Evolutionary conservation across 495 filamentous ascomycete genomes (phyloP).

Genomic region (Clohesyomyces aquaticus): DNA sequence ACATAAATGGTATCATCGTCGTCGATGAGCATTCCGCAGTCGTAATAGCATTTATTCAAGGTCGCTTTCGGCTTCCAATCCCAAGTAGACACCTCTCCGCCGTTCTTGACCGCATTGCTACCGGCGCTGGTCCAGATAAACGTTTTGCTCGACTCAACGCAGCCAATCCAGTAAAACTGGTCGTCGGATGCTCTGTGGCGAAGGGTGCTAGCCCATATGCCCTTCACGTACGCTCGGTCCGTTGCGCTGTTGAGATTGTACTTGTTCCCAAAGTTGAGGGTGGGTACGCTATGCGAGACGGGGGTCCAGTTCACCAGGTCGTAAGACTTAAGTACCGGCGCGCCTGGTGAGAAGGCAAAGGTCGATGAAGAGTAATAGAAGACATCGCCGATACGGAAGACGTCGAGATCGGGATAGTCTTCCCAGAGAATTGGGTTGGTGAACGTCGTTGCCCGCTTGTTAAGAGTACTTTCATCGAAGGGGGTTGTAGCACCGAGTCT

Average conservation of each 20-base stretch:
- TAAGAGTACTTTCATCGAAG: neutral
- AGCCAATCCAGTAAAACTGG: slow-evolving; percentile 62
- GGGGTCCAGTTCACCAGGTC: slow-evolving; percentile 63
- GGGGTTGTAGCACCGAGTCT: neutral
- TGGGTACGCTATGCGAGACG: slow-evolving; percentile 58
- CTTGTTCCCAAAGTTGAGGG: slow-evolving; percentile 51
- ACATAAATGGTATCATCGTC: slow-evolving; percentile 62
- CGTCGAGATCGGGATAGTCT: slow-evolving; percentile 52
- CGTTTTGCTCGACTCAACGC: slow-evolving; percentile 53
- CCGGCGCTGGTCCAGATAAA: slow-evolving; percentile 55
- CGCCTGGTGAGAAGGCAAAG: slow-evolving; percentile 63
- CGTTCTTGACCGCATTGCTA: slow-evolving; percentile 14
- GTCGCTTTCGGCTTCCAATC: slow-evolving; percentile 48
- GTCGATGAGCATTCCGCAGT: slow-evolving; percentile 61
- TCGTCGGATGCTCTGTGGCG: slow-evolving; percentile 53
- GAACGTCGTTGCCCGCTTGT: slow-evolving; percentile 18
- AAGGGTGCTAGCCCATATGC: slow-evolving; percentile 60
- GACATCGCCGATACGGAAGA: slow-evolving; percentile 52
- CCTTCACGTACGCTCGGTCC: slow-evolving; percentile 55
- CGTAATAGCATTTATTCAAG: slow-evolving; percentile 60
- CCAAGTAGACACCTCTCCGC: slow-evolving; percentile 45
- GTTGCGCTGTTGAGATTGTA: slow-evolving; percentile 54
- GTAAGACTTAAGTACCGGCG: slow-evolving; percentile 59
- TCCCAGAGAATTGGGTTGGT: slow-evolving; percentile 55
- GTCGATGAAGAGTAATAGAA: slow-evolving; percentile 63